Evolutionary conservation across 2,329 filamentous ascomycete species (phyloP).

Genomic region (Hirsutella minnesotensis): DNA sequence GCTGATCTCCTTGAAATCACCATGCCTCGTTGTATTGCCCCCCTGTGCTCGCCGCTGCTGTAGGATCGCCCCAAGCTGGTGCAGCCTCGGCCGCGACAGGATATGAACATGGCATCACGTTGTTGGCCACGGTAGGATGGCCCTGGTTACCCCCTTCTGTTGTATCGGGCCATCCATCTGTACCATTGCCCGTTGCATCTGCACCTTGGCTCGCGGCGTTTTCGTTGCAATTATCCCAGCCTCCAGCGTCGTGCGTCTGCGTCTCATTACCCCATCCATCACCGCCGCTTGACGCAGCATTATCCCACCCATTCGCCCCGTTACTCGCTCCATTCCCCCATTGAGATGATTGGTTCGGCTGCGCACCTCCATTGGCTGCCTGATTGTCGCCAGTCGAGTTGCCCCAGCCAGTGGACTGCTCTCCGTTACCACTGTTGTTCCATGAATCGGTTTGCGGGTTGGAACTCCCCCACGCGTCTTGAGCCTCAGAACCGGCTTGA

Average conservation of each 20-base stretch:
- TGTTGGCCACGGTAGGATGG: constrained; percentile 4
- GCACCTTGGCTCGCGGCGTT: no score
- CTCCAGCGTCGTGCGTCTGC: no score
- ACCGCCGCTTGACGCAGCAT: background rate
- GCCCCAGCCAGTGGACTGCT: background rate
- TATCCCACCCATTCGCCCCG: background rate
- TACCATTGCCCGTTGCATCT: no score
- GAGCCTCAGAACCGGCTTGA: background rate
- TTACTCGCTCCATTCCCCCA: constrained; percentile 1
- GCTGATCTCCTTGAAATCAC: no score
- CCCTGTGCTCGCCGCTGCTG: constrained; percentile 18
- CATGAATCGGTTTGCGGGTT: background rate
- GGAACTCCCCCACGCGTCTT: constrained; percentile 1
- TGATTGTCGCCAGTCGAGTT: background rate
- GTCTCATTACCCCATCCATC: no score
- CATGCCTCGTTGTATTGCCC: background rate
- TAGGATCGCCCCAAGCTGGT: constrained; percentile 16
- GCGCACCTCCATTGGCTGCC: background rate
- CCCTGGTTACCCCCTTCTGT: background rate
- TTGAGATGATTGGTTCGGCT: background rate
- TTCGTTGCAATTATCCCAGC: no score
- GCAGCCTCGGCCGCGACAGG: constrained; percentile 6
- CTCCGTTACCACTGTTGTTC: background rate
- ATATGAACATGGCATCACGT: constrained; percentile 22
- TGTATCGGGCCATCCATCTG: no score